These are phyloP conservation scores for Taxillus chinensis DNA, from an alignment of 164 flowering plant species.

Conservation along the genomic window DNA sequence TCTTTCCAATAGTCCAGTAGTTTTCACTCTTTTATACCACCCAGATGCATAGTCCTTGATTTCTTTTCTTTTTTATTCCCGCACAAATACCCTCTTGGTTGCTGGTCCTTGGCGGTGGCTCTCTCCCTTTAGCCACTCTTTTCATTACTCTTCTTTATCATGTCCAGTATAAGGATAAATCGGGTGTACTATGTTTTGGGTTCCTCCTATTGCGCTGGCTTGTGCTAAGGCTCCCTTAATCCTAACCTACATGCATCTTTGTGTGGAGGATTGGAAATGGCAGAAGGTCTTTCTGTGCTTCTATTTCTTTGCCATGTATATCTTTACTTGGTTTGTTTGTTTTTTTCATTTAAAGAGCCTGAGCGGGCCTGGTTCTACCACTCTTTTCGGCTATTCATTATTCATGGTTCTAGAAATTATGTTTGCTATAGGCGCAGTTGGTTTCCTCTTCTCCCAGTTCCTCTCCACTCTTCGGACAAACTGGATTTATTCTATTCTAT, in stretches of 20 bases:
- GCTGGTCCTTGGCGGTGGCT: conserved; percentile 83
- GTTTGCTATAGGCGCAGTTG: conserved; percentile 74
- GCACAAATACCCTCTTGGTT: conserved; percentile 81
- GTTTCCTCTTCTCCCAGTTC: conserved; percentile 78
- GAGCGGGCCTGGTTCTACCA: conserved; percentile 80
- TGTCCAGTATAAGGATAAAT: conserved; percentile 91
- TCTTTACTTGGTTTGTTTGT: conserved; percentile 67
- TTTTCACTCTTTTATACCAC: conserved; percentile 35
- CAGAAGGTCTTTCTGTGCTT: conserved; percentile 92
- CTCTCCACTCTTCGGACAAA: conserved; percentile 71
- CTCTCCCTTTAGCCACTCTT: conserved; percentile 81
- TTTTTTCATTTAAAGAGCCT: conserved; percentile 52
- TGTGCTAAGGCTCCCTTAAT: conserved; percentile 85
- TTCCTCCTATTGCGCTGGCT: conserved; percentile 68
- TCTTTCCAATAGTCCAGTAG: too few relatives aligned
- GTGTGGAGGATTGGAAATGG: conserved; percentile 89
- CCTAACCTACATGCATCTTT: conserved; percentile 81
- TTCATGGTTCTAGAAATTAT: conserved; percentile 73
- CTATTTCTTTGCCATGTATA: conserved; percentile 77
- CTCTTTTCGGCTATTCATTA: conserved; percentile 75
- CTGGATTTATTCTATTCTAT: conserved; percentile 36
- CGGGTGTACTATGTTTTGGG: conserved; percentile 85
- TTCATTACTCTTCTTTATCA: conserved; percentile 84
- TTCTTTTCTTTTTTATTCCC: conserved; percentile 28
- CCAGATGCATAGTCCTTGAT: conserved; percentile 60